phyloP scores from a whole-genome alignment of 1,139 yeast species.

The Kurtzmaniella quercitrusa region DNA sequence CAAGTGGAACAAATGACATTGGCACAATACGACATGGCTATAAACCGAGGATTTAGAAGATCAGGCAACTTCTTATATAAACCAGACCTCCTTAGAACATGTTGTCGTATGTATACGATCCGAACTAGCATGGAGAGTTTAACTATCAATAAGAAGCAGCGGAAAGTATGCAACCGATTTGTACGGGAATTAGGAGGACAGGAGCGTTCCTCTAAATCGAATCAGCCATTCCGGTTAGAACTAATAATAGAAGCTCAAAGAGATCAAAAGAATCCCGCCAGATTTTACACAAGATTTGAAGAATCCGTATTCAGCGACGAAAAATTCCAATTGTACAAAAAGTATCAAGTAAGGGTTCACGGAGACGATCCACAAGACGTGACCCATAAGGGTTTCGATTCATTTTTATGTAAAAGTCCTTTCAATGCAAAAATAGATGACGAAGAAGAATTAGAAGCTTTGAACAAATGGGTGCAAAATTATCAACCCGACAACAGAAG shows the following conservation, averaged over 20 bases:
- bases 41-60: constrained; percentile 74
- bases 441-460: constrained; percentile 26
- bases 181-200: constrained; percentile 34
- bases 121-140: constrained; percentile 51
- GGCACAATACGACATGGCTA: constrained; percentile 54
- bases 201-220: constrained; percentile 10
- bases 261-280: constrained; percentile 15
- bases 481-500: constrained; percentile 11
- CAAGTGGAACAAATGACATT: constrained; percentile 45
- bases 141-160: constrained; percentile 58
- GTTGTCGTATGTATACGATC: constrained; percentile 83
- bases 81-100: constrained; percentile 65
- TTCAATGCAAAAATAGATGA: constrained; percentile 28
- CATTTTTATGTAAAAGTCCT: constrained; percentile 74
- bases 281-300: constrained; percentile 51
- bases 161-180: constrained; percentile 63
- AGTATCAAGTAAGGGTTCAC: constrained; percentile 70
- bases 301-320: constrained; percentile 52
- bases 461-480: constrained; percentile 27
- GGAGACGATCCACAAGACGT: constrained; percentile 52
- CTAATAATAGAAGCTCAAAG: constrained; percentile 25
- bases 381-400: constrained; percentile 43
- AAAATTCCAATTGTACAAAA: constrained; percentile 62
- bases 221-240: constrained; percentile 26
- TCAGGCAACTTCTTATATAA: constrained; percentile 74